Percentiles rank a stretch among this genome's conserved stretches.
These are phyloP conservation scores for Penicillium crustosum DNA, from an alignment of 2,329 filamentous ascomycete genomes.

Conservation along the genomic window DNA sequence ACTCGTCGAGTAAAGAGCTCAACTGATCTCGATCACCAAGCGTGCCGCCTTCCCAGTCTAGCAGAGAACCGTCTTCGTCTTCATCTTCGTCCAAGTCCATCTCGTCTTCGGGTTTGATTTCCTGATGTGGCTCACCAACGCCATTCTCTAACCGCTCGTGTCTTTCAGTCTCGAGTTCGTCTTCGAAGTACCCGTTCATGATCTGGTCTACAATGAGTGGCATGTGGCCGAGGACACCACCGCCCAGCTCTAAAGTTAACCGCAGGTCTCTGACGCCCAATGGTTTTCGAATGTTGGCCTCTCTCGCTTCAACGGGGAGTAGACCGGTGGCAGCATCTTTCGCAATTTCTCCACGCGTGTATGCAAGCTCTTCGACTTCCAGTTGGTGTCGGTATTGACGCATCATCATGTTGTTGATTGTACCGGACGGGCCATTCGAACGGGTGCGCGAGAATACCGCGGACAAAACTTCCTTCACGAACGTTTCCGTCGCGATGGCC, in stretches of 20 bases:
- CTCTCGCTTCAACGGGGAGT: constrained; percentile 77
- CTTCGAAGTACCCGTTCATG: constrained; percentile 69
- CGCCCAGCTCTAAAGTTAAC: constrained; percentile 72
- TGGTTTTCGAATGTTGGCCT: constrained; percentile 68
- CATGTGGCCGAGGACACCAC: constrained; percentile 74
- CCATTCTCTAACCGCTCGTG: constrained; percentile 35
- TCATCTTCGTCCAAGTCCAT: constrained; percentile 44
- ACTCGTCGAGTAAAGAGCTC: constrained; percentile 42
- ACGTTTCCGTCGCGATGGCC: constrained; percentile 62
- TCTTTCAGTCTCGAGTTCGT: constrained; percentile 62
- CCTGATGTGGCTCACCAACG: constrained; percentile 19
- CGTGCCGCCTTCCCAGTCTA: constrained; percentile 43
- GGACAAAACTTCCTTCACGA: constrained; percentile 61
- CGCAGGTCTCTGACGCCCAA: constrained; percentile 77
- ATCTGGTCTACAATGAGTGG: constrained; percentile 72
- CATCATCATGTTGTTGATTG: constrained; percentile 73
- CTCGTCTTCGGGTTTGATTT: constrained; percentile 32
- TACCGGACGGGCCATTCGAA: constrained; percentile 61
- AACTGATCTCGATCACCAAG: constrained; percentile 39
- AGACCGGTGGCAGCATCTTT: constrained; percentile 71
- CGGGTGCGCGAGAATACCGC: constrained; percentile 56
- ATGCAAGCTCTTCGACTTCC: constrained; percentile 71
- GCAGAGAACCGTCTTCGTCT: constrained; percentile 23
- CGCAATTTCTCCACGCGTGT: constrained; percentile 69
- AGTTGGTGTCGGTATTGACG: constrained; percentile 74